A percentile compares a stretch with the other conserved stretches of the same genome.
Conservation (phyloP, 148 eudicot genomes). For the Persicaria maculosa region DNA sequence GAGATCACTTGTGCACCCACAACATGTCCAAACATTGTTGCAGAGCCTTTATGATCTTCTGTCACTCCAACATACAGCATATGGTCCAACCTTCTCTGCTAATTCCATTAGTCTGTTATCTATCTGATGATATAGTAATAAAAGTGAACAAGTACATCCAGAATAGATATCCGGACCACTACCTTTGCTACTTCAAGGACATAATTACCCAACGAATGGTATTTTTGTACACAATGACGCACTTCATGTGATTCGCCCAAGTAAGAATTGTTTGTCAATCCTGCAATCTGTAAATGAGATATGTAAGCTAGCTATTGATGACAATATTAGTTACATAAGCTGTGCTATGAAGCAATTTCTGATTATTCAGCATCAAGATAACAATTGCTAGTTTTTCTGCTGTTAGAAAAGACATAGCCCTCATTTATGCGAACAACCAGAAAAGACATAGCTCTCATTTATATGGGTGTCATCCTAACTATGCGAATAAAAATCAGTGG, state of each 20-base stretch:
- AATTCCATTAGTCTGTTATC: constrained; percentile 13
- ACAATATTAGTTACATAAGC: constrained; percentile 1
- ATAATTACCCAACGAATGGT: constrained; percentile 57
- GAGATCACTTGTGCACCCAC: constrained; percentile 91
- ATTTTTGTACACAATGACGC: constrained; percentile 69
- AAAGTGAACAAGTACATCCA: background rate
- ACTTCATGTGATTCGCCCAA: constrained; percentile 62
- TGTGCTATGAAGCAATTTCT: background rate
- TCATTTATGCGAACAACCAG: background rate
- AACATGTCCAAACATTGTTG: constrained; percentile 69
- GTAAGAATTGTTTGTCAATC: constrained; percentile 88
- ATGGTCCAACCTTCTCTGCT: constrained; percentile 84
- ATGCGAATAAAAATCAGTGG: too few species aligned
- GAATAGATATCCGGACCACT: constrained; percentile 6
- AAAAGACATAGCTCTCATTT: background rate
- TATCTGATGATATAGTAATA: background rate
- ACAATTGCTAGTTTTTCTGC: background rate
- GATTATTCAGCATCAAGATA: background rate
- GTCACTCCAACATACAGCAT: constrained; percentile 96
- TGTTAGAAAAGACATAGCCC: background rate
- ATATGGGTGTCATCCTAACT: too few species aligned
- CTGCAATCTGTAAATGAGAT: constrained; percentile 55
- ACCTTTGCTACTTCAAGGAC: constrained; percentile 97
- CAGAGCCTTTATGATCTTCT: constrained; percentile 88
- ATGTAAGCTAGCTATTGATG: constrained; percentile 6